phyloP scores from a whole-genome alignment of 164 flowering plant species.

The Tinospora cordifolia region DNA sequence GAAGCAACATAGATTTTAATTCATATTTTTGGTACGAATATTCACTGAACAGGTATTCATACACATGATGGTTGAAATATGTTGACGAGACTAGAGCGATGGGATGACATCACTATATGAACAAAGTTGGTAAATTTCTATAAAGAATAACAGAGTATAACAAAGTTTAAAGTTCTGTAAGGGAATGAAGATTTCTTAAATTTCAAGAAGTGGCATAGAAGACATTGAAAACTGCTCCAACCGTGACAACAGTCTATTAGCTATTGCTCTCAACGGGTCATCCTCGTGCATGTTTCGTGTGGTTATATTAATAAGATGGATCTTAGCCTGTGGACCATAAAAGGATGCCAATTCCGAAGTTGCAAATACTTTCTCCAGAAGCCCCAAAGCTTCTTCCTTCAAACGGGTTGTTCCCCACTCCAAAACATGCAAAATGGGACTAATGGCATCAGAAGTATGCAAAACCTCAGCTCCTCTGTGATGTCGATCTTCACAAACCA shows the following conservation, averaged over 20 bases:
- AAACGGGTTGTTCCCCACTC: slow-evolving; percentile 46
- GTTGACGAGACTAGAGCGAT: background rate
- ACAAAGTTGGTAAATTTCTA: background rate
- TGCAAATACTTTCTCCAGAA: slow-evolving; percentile 51
- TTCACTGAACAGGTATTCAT: too few species aligned
- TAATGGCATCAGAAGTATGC: slow-evolving; percentile 47
- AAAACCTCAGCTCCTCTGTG: slow-evolving; percentile 41
- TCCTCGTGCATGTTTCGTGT: slow-evolving; percentile 35
- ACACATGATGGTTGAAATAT: background rate
- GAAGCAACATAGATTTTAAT: too few species aligned
- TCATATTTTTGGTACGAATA: too few species aligned
- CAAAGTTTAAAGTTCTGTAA: background rate
- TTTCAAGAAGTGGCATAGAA: slow-evolving; percentile 30
- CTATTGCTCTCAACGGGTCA: slow-evolving; percentile 34
- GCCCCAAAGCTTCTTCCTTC: slow-evolving; percentile 43
- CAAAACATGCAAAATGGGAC: slow-evolving; percentile 33
- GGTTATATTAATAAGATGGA: slow-evolving; percentile 31
- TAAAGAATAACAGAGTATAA: background rate
- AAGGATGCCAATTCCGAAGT: slow-evolving; percentile 41
- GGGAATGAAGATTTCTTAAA: background rate
- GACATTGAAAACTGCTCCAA: slow-evolving; percentile 50
- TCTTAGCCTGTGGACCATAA: slow-evolving; percentile 39
- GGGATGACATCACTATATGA: background rate
- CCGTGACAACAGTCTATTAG: slow-evolving; percentile 34
- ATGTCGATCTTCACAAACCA: slow-evolving; percentile 33